These are phyloP conservation scores for Persicaria maculosa DNA, from an alignment of 148 eudicot genomes.

Conservation along the genomic window DNA sequence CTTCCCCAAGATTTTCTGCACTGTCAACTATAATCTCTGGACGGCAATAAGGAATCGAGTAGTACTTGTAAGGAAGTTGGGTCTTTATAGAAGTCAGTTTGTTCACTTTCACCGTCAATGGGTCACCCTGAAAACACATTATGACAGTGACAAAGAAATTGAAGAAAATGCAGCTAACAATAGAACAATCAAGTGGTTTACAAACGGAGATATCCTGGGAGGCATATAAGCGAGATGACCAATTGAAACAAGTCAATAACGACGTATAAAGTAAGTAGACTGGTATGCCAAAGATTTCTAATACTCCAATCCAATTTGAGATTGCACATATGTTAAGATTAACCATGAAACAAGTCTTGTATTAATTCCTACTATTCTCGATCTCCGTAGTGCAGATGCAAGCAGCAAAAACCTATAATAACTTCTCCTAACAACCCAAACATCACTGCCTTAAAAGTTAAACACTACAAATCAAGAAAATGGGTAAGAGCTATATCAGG, in stretches of 20 bases:
- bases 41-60: conserved; percentile 46
- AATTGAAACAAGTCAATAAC: not conserved
- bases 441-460: not conserved
- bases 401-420: too few relatives aligned
- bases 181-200: not conserved
- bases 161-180: not conserved
- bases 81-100: conserved; percentile 55
- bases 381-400: too few relatives aligned
- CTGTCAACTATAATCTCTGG: conserved; percentile 49
- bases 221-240: not conserved
- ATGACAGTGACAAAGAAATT: not conserved
- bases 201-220: not conserved
- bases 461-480: not conserved
- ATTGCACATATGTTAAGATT: not conserved
- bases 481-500: too few relatives aligned
- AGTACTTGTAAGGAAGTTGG: conserved; percentile 57
- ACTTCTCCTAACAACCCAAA: not conserved
- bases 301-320: not conserved
- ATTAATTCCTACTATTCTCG: too few relatives aligned
- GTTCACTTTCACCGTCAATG: conserved; percentile 49
- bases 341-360: not conserved
- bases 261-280: not conserved
- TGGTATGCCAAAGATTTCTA: not conserved
- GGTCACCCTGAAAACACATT: conserved; percentile 34
- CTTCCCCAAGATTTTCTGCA: conserved; percentile 63